Percentiles rank a stretch among this genome's conserved stretches.
These are phyloP conservation scores for Coprinopsis sp. DNA, from an alignment of 768 basidiomycete genomes.

Conservation along the genomic window DNA sequence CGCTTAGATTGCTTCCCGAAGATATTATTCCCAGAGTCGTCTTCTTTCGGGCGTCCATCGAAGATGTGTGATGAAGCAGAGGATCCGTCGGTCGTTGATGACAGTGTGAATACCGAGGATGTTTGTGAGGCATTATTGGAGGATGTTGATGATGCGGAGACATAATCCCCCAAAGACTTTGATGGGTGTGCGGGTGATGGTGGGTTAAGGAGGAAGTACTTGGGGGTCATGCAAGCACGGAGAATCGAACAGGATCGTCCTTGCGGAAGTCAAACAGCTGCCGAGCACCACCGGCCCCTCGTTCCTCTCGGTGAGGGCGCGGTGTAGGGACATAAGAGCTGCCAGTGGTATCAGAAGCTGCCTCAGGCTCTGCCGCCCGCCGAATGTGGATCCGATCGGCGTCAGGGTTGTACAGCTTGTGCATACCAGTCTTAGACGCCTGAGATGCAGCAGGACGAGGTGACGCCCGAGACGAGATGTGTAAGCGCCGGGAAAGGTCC, in stretches of 20 bases:
- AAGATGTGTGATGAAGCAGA: conserved; percentile 70
- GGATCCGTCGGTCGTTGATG: conserved; percentile 73
- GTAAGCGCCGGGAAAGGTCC: conserved; percentile 68
- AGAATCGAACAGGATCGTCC: conserved; percentile 88
- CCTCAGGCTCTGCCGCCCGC: conserved; percentile 60
- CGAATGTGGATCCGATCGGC: conserved; percentile 61
- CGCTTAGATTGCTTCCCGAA: conserved; percentile 74
- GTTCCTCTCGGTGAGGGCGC: conserved; percentile 26
- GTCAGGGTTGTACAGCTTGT: conserved; percentile 70
- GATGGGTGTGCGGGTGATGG: conserved; percentile 48
- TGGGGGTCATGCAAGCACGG: conserved; percentile 51
- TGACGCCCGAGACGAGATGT: conserved; percentile 53
- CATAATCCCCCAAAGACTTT: conserved; percentile 64
- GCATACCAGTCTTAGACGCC: conserved; percentile 28
- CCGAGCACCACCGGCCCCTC: conserved; percentile 35
- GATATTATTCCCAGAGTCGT: conserved; percentile 58
- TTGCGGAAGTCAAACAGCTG: conserved; percentile 87
- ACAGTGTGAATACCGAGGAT: conserved; percentile 68
- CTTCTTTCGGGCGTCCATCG: conserved; percentile 45
- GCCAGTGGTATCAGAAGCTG: conserved; percentile 53
- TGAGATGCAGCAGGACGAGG: conserved; percentile 27
- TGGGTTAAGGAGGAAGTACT: conserved; percentile 20
- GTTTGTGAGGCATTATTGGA: conserved; percentile 67
- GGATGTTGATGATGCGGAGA: conserved; percentile 72
- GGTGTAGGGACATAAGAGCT: conserved; percentile 40